Conservation (phyloP, 2,329 filamentous ascomycete species). For the Fusarium camptoceras region DNA sequence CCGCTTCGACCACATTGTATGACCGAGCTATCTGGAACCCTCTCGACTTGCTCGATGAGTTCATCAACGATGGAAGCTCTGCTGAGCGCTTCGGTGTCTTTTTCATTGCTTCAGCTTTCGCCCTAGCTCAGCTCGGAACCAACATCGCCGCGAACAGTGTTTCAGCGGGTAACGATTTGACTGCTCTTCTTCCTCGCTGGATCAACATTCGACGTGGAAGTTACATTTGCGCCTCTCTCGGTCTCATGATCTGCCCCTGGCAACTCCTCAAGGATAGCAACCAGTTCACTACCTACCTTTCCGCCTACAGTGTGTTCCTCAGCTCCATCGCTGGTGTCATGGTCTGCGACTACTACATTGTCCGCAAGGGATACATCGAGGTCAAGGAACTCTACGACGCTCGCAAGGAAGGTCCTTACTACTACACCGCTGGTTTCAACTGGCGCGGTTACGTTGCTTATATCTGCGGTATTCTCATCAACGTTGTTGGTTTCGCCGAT, state of each 20-base stretch:
- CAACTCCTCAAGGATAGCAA: conserved; percentile 80
- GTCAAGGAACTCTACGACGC: conserved; percentile 83
- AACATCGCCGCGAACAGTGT: conserved; percentile 91
- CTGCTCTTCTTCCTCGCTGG: conserved; percentile 81
- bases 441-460: conserved; percentile 89
- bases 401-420: conserved; percentile 76
- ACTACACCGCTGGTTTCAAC: conserved; percentile 77
- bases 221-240: conserved; percentile 84
- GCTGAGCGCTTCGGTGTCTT: conserved; percentile 81
- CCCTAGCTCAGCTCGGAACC: conserved; percentile 84
- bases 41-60: conserved; percentile 72
- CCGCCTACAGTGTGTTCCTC: conserved; percentile 93
- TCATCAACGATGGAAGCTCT: conserved; percentile 76
- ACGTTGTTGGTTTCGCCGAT: conserved; percentile 90
- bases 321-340: conserved; percentile 94
- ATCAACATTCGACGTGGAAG: conserved; percentile 88
- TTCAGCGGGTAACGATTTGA: conserved; percentile 85
- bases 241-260: conserved; percentile 89
- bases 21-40: conserved; percentile 78
- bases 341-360: conserved; percentile 86
- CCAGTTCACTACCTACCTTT: conserved; percentile 91
- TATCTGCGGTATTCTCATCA: conserved; percentile 84
- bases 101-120: conserved; percentile 76
- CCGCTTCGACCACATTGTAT: conserved; percentile 77
- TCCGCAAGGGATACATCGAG: conserved; percentile 84